Conservation (phyloP, 257 asterid genomes). For the Nicotiana tabacum region DNA sequence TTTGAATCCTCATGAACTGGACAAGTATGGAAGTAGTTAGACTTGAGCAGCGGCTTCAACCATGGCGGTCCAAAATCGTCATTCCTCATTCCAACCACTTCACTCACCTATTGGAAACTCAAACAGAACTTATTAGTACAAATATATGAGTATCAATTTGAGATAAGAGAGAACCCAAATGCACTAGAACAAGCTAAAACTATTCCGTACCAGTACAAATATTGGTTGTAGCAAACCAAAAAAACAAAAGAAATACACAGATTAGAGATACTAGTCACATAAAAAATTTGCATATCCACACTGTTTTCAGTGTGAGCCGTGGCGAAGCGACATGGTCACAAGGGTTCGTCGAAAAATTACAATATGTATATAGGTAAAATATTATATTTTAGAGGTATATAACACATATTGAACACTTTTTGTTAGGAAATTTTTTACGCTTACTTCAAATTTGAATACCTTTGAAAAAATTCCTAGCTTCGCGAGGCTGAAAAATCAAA, state of each 20-base stretch:
- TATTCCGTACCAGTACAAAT: too few species aligned
- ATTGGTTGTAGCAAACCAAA: background rate
- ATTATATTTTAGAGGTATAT: too few species aligned
- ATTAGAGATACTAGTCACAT: background rate
- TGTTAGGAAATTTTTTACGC: too few species aligned
- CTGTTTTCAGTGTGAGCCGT: background rate
- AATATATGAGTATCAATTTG: background rate
- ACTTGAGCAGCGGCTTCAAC: constrained; percentile 54
- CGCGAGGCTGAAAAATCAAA: too few species aligned
- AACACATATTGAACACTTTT: too few species aligned
- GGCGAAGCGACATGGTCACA: too few species aligned
- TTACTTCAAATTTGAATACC: too few species aligned
- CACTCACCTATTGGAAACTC: constrained; percentile 33
- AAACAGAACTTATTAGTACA: background rate
- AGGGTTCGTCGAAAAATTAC: too few species aligned
- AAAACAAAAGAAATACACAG: background rate
- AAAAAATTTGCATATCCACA: too few species aligned
- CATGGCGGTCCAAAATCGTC: constrained; percentile 44
- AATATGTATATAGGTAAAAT: too few species aligned
- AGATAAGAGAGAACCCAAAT: background rate
- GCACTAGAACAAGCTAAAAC: background rate
- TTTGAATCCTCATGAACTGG: constrained; percentile 38
- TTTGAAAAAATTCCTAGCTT: too few species aligned
- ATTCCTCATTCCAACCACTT: constrained; percentile 24
- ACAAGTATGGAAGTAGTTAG: constrained; percentile 49